Base-by-base conservation (phyloP, 2,329 filamentous ascomycete genomes). In the Colletotrichum ledebouriae region DNA sequence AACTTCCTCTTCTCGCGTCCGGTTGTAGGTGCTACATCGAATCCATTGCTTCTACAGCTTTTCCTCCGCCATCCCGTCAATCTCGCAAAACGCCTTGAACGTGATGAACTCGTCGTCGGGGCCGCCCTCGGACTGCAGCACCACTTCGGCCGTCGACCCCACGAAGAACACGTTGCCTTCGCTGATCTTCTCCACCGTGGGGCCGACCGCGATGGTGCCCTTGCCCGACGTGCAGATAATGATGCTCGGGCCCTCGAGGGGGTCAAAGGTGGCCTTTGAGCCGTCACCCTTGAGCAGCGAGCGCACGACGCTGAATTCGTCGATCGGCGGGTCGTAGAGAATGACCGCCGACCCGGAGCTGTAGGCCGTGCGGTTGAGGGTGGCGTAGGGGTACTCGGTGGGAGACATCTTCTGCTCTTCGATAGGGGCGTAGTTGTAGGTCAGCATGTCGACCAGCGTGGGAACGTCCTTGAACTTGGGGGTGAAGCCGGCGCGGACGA, bases 381-480 rank as follows among this genome's bases (percentile, higher is more conserved):
- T 93, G 12, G 87, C 91, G 76, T 96, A 97, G 1, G 94, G 91
- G 77, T 97, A 98, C 74, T 96, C 92, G 15, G 85, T 86, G 0
- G 96, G 94, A 5, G 86, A 77, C 91, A 99, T 97, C 83, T 98
- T 98, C 79, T 99, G 96, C 81, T 97, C 90, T 69, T 92, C 90
- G 72, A 98, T 98, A 2, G 96, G 95, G 0, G 96, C 94, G 75
- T 97, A 98, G 74, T 90, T 93, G 84, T 99, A 99, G 0, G 96
- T 99, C 72, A 99, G 83, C 90, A 97, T 97, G 70, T 89, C 86
- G 39, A 95, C 94, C 11, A 99, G 85, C 0, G 94, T 98, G 61
- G 90, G 82, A 22, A 98, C 93, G 74, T 99, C 96, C 83, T 98
- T 98, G 87, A 97, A 99, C 79, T 99, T 99, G 63, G 96, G 96